Conservation (phyloP, 1,139 yeast genomes). For the Pichia sp. region DNA sequence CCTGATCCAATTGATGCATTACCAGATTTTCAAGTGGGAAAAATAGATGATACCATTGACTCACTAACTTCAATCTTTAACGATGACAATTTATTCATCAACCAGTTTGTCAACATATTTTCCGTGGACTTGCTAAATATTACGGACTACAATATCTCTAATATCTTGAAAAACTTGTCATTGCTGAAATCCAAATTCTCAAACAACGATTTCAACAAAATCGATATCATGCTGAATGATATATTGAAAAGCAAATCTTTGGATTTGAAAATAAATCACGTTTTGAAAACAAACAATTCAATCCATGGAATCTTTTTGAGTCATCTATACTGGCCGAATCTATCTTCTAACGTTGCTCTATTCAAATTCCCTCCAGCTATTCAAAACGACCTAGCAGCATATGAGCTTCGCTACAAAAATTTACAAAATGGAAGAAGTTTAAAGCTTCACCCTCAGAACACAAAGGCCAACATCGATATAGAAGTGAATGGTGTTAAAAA, state of each 20-base stretch:
- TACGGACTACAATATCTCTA: constrained; percentile 42
- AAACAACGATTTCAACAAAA: constrained; percentile 57
- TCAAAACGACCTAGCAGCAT: constrained; percentile 38
- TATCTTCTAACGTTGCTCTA: constrained; percentile 31
- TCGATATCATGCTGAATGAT: constrained; percentile 86
- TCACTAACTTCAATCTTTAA: constrained; percentile 74
- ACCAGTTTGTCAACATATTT: constrained; percentile 64
- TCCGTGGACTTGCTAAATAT: constrained; percentile 55
- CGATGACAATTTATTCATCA: constrained; percentile 63
- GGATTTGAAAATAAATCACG: constrained; percentile 30
- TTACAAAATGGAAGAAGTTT: constrained; percentile 57
- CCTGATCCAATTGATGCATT: constrained; percentile 95
- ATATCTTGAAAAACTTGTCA: constrained; percentile 38
- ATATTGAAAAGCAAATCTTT: constrained; percentile 48
- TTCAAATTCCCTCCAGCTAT: constrained; percentile 47
- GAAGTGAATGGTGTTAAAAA: constrained; percentile 43
- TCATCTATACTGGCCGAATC: constrained; percentile 47
- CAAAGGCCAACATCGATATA: constrained; percentile 60
- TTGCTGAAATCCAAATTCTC: constrained; percentile 48
- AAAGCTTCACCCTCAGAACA: constrained; percentile 54
- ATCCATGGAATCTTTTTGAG: constrained; percentile 40
- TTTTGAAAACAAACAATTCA: not conserved
- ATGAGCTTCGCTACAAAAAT: constrained; percentile 36
- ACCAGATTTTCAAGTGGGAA: constrained; percentile 71
- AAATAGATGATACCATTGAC: constrained; percentile 63